Conservation (phyloP, 495 filamentous ascomycete genomes). For the Podospora anserina region DNA sequence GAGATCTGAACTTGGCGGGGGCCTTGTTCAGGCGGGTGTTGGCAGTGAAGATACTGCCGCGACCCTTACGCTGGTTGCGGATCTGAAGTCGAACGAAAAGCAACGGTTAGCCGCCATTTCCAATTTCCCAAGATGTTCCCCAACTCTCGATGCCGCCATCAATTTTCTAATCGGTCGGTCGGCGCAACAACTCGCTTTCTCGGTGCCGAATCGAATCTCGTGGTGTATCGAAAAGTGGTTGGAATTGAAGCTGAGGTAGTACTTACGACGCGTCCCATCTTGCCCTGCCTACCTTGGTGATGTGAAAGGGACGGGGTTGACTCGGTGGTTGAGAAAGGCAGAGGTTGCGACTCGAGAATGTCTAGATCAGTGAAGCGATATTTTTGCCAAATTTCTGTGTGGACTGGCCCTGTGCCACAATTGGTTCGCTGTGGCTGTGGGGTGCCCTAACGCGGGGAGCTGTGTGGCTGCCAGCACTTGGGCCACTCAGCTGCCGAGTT, state of each 20-base stretch:
- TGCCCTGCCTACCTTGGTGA: constrained; percentile 36
- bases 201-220: constrained; percentile 19
- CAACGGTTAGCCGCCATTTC: constrained; percentile 26
- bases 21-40: constrained; percentile 90
- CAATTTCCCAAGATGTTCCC: constrained; percentile 8
- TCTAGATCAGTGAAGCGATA: constrained; percentile 32
- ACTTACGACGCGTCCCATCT: constrained; percentile 56
- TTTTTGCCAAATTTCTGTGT: constrained; percentile 42
- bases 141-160: neutral
- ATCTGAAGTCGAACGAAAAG: constrained; percentile 53
- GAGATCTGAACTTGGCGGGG: constrained; percentile 80
- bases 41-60: constrained; percentile 89
- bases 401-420: constrained; percentile 32
- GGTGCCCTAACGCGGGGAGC: constrained; percentile 36
- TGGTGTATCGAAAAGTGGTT: constrained; percentile 15
- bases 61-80: constrained; percentile 96
- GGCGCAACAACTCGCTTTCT: constrained; percentile 14
- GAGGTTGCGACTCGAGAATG: constrained; percentile 31
- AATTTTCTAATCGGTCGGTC: constrained; percentile 18
- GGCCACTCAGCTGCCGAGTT: neutral
- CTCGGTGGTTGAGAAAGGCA: constrained; percentile 32
- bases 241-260: constrained; percentile 16
- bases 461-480: constrained; percentile 18
- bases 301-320: constrained; percentile 35
- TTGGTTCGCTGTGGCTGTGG: constrained; percentile 21